Base-by-base conservation (phyloP, 176 grass and related monocot genomes). In the Poa annua region DNA sequence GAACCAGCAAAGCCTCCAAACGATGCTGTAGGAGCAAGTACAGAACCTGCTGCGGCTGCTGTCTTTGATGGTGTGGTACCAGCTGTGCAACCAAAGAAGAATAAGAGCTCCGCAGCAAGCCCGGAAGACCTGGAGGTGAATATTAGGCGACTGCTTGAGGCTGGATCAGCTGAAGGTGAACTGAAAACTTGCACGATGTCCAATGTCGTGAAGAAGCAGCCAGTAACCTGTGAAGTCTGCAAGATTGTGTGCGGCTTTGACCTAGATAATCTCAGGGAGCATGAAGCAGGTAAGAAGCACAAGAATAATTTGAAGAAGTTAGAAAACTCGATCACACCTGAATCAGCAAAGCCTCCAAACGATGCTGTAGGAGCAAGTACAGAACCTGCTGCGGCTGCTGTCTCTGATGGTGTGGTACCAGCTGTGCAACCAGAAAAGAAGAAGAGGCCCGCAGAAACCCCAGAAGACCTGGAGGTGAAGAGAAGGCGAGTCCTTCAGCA, bases 401-500 rank as follows among this genome's bases (percentile, higher is more conserved):
- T 33, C 5, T 14, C 81, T 21, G 77, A 80, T 64, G 34, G 21
- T 19, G 76, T 78, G 75, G 3, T 70, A 61, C 63, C 71, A 19
- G 51, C 53, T 69, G 79, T 64, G 13, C 79, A 81, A 52, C 50
- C 8, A 11, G 80, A 44, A 45, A 97, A 88, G 87, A 88, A 89
- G 19, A 88, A 86, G 71, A 71, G 67, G 6, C 14, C 42, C 44
- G 33, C 77, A 35, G 83, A 80, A 61, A 90, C 80, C 5, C 56
- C 64, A 7, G 89, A 77, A 50, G 83, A 90, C 49, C 39, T 97
- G 79, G 89, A 97, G 80, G 81, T 80, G 38, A 93, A 89, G 75
- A 97, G 89, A 66, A 91, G 85, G 61, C 81, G 76, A 63, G 91
- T 97, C 75, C 66, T 89, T n/a, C n/a, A n/a, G n/a, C n/a, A n/a